Conservation (phyloP, 306 rosid species). For the Phaseolus lunatus region DNA sequence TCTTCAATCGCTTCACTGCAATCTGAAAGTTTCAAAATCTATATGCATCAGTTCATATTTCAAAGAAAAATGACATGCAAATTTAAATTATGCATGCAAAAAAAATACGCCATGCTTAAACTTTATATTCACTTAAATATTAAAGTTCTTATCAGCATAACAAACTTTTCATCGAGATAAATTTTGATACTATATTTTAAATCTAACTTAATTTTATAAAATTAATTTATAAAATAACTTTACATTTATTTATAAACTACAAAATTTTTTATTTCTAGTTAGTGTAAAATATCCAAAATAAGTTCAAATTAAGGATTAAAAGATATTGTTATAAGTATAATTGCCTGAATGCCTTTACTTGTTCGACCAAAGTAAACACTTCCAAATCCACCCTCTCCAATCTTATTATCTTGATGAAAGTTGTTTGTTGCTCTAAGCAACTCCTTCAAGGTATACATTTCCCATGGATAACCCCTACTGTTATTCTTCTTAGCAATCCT, state of each 20-base stretch:
- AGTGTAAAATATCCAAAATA: too few relatives aligned
- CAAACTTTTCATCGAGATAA: too few relatives aligned
- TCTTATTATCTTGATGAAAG: conserved; percentile 71
- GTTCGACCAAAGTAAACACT: conserved; percentile 78
- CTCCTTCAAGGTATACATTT: conserved; percentile 73
- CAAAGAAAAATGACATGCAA: too few relatives aligned
- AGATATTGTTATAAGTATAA: conserved; percentile 23
- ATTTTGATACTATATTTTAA: too few relatives aligned
- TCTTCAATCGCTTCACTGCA: conserved; percentile 79
- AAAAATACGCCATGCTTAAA: background rate
- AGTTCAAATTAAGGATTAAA: background rate
- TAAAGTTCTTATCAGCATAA: too few relatives aligned
- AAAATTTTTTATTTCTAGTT: too few relatives aligned
- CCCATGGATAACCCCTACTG: conserved; percentile 73
- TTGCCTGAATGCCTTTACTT: conserved; percentile 68
- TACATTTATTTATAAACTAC: too few relatives aligned
- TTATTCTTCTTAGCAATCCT: conserved; percentile 45
- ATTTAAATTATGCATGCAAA: background rate
- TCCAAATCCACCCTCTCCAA: conserved; percentile 94
- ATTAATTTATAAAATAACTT: too few relatives aligned
- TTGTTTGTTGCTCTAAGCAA: conserved; percentile 77
- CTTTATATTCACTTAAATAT: too few relatives aligned
- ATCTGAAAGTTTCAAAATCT: conserved; percentile 51
- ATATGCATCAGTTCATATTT: too few relatives aligned
- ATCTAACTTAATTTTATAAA: too few relatives aligned